Percentiles rank a stretch among this genome's conserved stretches.
These are phyloP conservation scores for Decorospora gaudefroyi DNA, from an alignment of 2,329 filamentous ascomycete species.

Conservation along the genomic window DNA sequence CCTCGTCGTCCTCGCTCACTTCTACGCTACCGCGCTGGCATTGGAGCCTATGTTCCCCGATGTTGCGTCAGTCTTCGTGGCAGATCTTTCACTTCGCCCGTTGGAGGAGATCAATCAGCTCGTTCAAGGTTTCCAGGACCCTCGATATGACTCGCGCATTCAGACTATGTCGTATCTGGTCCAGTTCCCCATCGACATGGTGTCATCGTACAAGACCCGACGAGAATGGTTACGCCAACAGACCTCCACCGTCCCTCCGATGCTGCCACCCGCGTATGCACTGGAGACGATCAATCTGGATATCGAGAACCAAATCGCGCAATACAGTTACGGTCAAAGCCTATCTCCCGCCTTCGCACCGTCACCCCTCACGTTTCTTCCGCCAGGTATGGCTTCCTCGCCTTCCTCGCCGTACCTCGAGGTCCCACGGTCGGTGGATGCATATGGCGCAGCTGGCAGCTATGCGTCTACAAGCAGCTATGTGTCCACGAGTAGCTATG, in stretches of 20 bases:
- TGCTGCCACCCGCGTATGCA: conserved; percentile 46
- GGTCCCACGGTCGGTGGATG: conserved; percentile 48
- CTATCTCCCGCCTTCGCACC: conserved; percentile 57
- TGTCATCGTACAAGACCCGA: conserved; percentile 49
- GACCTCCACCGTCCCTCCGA: conserved; percentile 36
- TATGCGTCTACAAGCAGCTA: conserved; percentile 42
- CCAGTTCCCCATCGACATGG: conserved; percentile 53
- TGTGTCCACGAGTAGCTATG: conserved; percentile 40
- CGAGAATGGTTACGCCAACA: conserved; percentile 49
- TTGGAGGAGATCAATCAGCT: conserved; percentile 85
- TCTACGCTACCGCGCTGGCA: conserved; percentile 85
- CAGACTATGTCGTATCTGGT: conserved; percentile 53
- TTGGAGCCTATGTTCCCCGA: conserved; percentile 92
- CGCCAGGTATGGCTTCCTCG: conserved; percentile 40
- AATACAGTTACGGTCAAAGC: conserved; percentile 50
- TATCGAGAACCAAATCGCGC: conserved; percentile 48
- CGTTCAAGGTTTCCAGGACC: conserved; percentile 58
- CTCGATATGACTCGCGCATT: conserved; percentile 49
- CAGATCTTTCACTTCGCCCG: conserved; percentile 70
- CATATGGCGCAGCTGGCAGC: conserved; percentile 32
- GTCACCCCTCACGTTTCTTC: conserved; percentile 50
- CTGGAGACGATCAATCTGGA: conserved; percentile 49
- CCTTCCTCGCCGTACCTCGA: conserved; percentile 53
- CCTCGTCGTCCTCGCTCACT: conserved; percentile 83
- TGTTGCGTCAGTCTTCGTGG: conserved; percentile 81